Evolutionary conservation across 2,329 filamentous ascomycete genomes (phyloP), one percentile per base, ranked within the genome.

Genomic region (Didymella sp.): DNA sequence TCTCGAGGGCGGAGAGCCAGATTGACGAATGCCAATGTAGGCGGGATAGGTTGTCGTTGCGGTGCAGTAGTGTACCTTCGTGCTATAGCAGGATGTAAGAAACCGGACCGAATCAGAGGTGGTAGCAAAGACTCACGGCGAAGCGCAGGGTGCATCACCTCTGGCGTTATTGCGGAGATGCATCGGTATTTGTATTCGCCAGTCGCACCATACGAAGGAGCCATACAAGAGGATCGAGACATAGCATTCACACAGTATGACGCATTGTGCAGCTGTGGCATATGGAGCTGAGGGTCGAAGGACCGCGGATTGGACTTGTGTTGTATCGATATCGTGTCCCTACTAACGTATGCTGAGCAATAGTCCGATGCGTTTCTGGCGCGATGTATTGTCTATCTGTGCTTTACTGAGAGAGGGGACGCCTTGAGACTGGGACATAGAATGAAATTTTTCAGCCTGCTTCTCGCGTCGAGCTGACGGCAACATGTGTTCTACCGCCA

Each of bases 201-300:
- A 6, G 35, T 42, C 11, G 19, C 46, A 13, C 47, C 45, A 22
- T 51, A 47, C 7, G 47, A 47, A 12, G 53, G 46, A 11, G 22
- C 19, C n/a, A 56, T 13, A 8, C 33, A 33, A 17, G 41, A 17
- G 21, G 17, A 37, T 19, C 35, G 33, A 8, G 33, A 51, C 8
- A 21, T 12, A 17, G 53, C 28, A 42, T 21, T 9, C 27, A 42
- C 21, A 25, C 3, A 15, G 17, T 35, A 47, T 2, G 46, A 35
- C 9, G 22, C 15, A 30, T 27, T 33, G 12, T 41, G 53, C 2
- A 51, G 46, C n/a, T 35, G 25, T 1, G 33, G 12, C 19, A 46
- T 28, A 9, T 37, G 27, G 3, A 24, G 33, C 9, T 13, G 19
- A 25, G 27, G 53, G 27, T 51, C 33, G 9, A 27, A 35, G 31